These are phyloP conservation scores for Agarophyton chilense DNA, from an alignment of 23 red algal species.

Conservation along the genomic window DNA sequence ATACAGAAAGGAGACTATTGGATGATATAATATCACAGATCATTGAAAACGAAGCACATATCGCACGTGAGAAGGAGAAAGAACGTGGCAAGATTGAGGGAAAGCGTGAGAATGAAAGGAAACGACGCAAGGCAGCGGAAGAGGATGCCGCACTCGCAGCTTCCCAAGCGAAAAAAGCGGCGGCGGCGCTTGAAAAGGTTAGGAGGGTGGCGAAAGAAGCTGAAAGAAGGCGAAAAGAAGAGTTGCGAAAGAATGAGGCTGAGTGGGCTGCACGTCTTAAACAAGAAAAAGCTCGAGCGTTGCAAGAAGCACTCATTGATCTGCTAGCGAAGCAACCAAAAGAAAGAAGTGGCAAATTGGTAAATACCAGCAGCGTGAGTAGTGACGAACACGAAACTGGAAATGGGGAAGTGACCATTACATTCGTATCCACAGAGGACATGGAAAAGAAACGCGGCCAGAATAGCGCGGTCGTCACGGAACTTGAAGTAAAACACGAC, in stretches of 20 bases:
- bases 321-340: conserved; percentile 24
- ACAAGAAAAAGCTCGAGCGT: conserved; percentile 21
- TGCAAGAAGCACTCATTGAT: conserved; percentile 19
- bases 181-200: conserved; percentile 29
- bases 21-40: conserved; percentile 26
- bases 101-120: conserved; percentile 25
- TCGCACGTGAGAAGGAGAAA: conserved; percentile 40
- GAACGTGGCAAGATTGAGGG: conserved; percentile 4
- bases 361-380: conserved; percentile 66
- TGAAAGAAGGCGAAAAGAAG: conserved; percentile 25
- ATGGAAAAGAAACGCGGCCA: conserved; percentile 66
- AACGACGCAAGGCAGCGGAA: conserved; percentile 54
- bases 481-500: conserved; percentile 57
- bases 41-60: not conserved
- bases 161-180: conserved; percentile 11
- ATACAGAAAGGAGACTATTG: conserved; percentile 42
- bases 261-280: conserved; percentile 18
- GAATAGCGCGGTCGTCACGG: conserved; percentile 57
- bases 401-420: conserved; percentile 47
- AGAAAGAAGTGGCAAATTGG: not conserved
- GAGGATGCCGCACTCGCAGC: conserved; percentile 38
- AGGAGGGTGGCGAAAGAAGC: conserved; percentile 33
- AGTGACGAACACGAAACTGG: conserved; percentile 48
- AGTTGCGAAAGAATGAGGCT: conserved; percentile 11
- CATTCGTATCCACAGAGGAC: conserved; percentile 64